Percentiles rank a stretch among this genome's conserved stretches.
Conservation (phyloP, 345 rosid species). For the Bruguiera gymnorhiza region DNA sequence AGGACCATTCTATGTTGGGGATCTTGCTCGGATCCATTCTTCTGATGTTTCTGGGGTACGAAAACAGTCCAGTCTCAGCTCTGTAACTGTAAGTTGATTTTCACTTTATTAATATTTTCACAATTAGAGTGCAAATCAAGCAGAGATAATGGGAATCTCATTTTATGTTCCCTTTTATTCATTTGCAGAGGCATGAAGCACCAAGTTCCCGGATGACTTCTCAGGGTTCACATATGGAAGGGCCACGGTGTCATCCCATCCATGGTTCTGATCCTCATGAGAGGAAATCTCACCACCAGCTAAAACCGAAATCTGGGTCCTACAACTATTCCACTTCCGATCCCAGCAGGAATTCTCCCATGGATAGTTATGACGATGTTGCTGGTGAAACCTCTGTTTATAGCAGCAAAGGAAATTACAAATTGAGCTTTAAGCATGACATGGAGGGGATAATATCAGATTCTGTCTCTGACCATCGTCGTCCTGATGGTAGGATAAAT, state of each 20-base stretch:
- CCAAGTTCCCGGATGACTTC: slow-evolving; percentile 39
- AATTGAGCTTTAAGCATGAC: slow-evolving; percentile 41
- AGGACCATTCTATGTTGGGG: slow-evolving; percentile 56
- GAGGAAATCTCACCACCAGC: slow-evolving; percentile 36
- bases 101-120: neutral
- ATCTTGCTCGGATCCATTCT: slow-evolving; percentile 43
- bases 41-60: slow-evolving; percentile 43
- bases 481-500: slow-evolving; percentile 25
- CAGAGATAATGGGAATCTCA: neutral
- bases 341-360: slow-evolving; percentile 33
- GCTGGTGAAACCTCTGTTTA: slow-evolving; percentile 39
- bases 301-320: slow-evolving; percentile 36
- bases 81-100: slow-evolving; percentile 49
- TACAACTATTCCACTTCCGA: slow-evolving; percentile 34
- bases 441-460: slow-evolving; percentile 44
- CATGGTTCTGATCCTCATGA: slow-evolving; percentile 44
- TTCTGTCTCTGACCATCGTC: slow-evolving; percentile 35
- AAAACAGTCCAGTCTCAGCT: slow-evolving; percentile 37
- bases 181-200: slow-evolving; percentile 47
- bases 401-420: slow-evolving; percentile 29
- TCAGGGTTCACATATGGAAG: slow-evolving; percentile 42
- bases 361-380: slow-evolving; percentile 38
- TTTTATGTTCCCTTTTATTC: slow-evolving; percentile 13
- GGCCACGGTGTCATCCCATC: slow-evolving; percentile 24
- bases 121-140: neutral